Evolutionary conservation across 768 basidiomycete genomes (phyloP).

Genomic region (Boletus huronensis): DNA sequence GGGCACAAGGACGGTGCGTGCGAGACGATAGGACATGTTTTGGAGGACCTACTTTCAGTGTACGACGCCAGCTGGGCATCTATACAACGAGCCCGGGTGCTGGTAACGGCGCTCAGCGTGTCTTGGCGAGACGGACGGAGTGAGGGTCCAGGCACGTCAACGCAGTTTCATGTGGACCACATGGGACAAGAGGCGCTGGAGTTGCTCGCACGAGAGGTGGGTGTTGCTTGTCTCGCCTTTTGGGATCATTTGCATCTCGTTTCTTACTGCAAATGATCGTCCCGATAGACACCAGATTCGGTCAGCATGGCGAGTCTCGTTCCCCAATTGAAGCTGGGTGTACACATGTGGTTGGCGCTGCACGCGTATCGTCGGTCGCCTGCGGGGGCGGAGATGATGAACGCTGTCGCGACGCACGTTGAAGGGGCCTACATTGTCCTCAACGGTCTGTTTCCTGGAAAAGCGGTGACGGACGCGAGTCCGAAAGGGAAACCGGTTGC

Average conservation of each 20-base stretch:
- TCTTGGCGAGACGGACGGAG: slow-evolving; percentile 22
- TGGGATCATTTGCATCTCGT: not conserved
- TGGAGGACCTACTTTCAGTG: slow-evolving; percentile 47
- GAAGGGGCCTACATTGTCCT: slow-evolving; percentile 53
- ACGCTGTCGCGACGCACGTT: slow-evolving; percentile 47
- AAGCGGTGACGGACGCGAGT: slow-evolving; percentile 7
- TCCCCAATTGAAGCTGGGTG: slow-evolving; percentile 49
- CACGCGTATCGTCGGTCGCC: slow-evolving; percentile 60
- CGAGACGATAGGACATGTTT: slow-evolving; percentile 37
- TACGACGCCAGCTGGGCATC: slow-evolving; percentile 52
- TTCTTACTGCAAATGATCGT: not conserved
- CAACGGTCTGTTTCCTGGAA: slow-evolving; percentile 33
- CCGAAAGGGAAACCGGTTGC: slow-evolving; percentile 25
- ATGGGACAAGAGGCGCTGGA: slow-evolving; percentile 42
- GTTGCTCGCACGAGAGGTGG: slow-evolving; percentile 43
- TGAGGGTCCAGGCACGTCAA: slow-evolving; percentile 24
- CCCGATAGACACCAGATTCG: slow-evolving; percentile 26
- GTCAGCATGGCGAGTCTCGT: slow-evolving; percentile 32
- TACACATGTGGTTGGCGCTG: slow-evolving; percentile 67
- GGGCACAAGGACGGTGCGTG: slow-evolving; percentile 56
- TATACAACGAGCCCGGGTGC: slow-evolving; percentile 53
- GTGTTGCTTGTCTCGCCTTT: slow-evolving; percentile 13
- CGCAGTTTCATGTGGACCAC: slow-evolving; percentile 27
- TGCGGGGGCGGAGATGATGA: slow-evolving; percentile 36
- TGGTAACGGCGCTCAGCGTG: slow-evolving; percentile 54